Evolutionary conservation across 768 basidiomycete genomes (phyloP).

Genomic region (Boletus fagicola): DNA sequence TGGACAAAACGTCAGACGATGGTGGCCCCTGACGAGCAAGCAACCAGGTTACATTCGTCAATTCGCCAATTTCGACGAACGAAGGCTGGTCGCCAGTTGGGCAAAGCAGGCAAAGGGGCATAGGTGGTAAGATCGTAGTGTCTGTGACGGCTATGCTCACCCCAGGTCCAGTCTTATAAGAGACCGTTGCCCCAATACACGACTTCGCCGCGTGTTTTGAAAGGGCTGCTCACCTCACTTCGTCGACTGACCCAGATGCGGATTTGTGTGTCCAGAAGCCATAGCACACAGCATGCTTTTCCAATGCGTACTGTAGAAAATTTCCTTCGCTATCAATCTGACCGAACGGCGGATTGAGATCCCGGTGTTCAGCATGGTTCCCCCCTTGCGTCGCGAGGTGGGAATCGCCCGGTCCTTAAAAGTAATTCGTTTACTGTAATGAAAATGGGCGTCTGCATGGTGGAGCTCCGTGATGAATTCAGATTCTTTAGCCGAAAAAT

Average conservation of each 20-base stretch:
- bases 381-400: constrained; percentile 12
- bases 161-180: constrained; percentile 29
- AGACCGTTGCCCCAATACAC: constrained; percentile 32
- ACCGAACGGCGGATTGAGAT: constrained; percentile 1
- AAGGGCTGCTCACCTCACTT: constrained; percentile 28
- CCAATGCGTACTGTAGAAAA: constrained; percentile 20
- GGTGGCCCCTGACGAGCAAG: background rate
- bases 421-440: constrained; percentile 15
- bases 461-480: constrained; percentile 4
- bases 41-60: constrained; percentile 17
- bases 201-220: constrained; percentile 33
- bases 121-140: constrained; percentile 19
- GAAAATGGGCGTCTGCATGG: constrained; percentile 13
- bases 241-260: constrained; percentile 21
- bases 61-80: constrained; percentile 18
- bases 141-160: constrained; percentile 9
- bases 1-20: constrained; percentile 6
- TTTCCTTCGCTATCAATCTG: constrained; percentile 6
- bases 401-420: constrained; percentile 23
- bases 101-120: constrained; percentile 28
- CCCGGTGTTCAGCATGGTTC: background rate
- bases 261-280: constrained; percentile 23
- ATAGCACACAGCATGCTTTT: constrained; percentile 25
- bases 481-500: background rate
- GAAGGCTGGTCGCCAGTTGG: constrained; percentile 22